Evolutionary conservation across 2,329 filamentous ascomycete genomes (phyloP).

Genomic region (Cladosporium sp.): DNA sequence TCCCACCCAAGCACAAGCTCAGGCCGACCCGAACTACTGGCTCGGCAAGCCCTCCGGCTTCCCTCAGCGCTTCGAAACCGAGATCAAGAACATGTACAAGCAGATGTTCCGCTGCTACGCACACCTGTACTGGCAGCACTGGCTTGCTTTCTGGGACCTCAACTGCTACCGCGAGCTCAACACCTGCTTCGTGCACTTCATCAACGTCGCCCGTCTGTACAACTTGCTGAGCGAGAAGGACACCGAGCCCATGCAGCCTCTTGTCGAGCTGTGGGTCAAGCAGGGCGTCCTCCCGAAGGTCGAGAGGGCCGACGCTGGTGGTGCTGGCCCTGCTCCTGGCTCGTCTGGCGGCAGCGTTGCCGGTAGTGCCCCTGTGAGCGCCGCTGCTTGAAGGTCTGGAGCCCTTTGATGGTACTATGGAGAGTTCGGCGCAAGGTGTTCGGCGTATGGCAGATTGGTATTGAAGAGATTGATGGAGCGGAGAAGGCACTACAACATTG

Average conservation of each 20-base stretch:
- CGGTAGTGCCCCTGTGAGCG: background rate
- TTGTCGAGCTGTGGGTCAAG: conserved; percentile 86
- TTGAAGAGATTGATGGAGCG: background rate
- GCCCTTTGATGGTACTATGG: background rate
- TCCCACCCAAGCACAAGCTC: conserved; percentile 38
- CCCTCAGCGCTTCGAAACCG: conserved; percentile 53
- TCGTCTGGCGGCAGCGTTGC: background rate
- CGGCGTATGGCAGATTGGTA: background rate
- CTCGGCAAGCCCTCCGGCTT: conserved; percentile 82
- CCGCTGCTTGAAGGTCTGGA: conserved; percentile 6
- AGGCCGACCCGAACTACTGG: conserved; percentile 63
- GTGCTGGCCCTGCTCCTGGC: background rate
- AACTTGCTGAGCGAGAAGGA: conserved; percentile 76
- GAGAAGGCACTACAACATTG: too few species aligned
- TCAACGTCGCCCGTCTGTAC: conserved; percentile 69
- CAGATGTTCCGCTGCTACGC: conserved; percentile 53
- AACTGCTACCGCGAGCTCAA: conserved; percentile 47
- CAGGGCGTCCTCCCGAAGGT: conserved; percentile 72
- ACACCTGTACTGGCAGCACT: conserved; percentile 49
- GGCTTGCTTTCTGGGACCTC: conserved; percentile 48
- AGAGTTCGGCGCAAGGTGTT: background rate
- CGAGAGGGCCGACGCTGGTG: conserved; percentile 16
- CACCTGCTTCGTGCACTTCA: conserved; percentile 51
- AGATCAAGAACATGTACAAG: conserved; percentile 67
- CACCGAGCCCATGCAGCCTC: conserved; percentile 89